Percentiles rank a stretch among this genome's conserved stretches.
Evolutionary conservation across 2,329 filamentous ascomycete species (phyloP).

Genomic region (Neobulgaria alba): DNA sequence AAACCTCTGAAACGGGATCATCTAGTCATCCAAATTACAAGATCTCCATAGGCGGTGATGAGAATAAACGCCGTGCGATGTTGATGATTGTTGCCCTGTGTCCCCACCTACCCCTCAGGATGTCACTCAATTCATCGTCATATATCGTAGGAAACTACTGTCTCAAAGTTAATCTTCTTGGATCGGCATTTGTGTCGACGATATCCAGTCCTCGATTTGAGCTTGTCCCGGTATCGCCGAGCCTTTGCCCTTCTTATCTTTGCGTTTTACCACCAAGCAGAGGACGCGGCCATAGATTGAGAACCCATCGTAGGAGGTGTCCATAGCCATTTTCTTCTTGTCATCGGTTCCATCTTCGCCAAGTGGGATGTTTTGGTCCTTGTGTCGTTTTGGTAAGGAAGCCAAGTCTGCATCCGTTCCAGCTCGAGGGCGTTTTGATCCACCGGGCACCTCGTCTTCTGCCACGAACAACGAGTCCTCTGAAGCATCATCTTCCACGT

Average conservation of each 20-base stretch:
- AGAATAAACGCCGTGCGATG: background rate
- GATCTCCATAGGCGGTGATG: too few species aligned
- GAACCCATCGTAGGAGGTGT: constrained; percentile 89
- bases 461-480: constrained; percentile 29
- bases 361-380: constrained; percentile 28
- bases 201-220: constrained; percentile 79
- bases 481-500: constrained; percentile 9
- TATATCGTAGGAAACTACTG: background rate
- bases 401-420: constrained; percentile 24
- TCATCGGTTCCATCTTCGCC: constrained; percentile 44
- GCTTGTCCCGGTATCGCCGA: constrained; percentile 45
- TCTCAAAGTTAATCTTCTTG: constrained; percentile 1
- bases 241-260: constrained; percentile 42
- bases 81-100: background rate
- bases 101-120: background rate
- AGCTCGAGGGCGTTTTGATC: constrained; percentile 24
- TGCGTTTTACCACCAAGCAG: constrained; percentile 78
- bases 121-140: background rate
- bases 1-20: background rate
- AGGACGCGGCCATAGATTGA: constrained; percentile 90
- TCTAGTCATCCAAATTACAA: background rate
- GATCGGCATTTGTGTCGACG: constrained; percentile 58
- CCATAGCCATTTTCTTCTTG: constrained; percentile 85
- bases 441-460: constrained; percentile 24
- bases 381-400: constrained; percentile 34